These are phyloP conservation scores for Fusarium redolens DNA, from an alignment of 2,329 filamentous ascomycete genomes.

Conservation along the genomic window DNA sequence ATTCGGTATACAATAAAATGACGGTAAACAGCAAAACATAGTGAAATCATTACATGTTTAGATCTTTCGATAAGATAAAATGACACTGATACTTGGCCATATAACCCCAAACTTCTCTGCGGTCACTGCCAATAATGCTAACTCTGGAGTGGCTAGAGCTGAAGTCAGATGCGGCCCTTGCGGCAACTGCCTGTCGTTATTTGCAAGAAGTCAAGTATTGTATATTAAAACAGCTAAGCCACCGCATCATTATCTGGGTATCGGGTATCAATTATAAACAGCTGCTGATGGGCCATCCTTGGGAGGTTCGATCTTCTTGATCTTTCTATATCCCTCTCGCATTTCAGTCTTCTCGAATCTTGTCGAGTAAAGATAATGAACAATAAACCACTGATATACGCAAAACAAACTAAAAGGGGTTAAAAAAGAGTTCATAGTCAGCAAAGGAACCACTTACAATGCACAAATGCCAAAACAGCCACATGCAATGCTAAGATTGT, in stretches of 20 bases:
- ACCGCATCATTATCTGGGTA: too few species aligned
- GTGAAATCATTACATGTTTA: not conserved
- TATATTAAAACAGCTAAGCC: not conserved
- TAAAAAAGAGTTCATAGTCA: rapidly evolving
- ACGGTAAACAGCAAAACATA: not conserved
- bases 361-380: slow-evolving; percentile 14
- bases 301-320: slow-evolving; percentile 7
- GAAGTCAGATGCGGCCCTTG: not conserved
- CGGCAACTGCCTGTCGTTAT: not conserved
- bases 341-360: slow-evolving; percentile 22
- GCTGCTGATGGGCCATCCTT: not conserved
- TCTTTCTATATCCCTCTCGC: slow-evolving; percentile 20
- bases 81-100: not conserved
- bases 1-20: not conserved
- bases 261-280: not conserved
- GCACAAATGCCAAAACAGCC: slow-evolving; percentile 31
- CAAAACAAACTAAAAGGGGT: slow-evolving; percentile 6
- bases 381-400: slow-evolving; percentile 23
- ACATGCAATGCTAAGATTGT: slow-evolving; percentile 28
- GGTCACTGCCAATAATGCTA: too few species aligned
- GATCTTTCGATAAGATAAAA: not conserved
- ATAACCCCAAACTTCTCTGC: too few species aligned
- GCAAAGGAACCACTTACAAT: slow-evolving; percentile 1
- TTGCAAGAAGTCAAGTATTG: not conserved
- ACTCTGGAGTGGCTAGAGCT: not conserved